Conservation (phyloP, 2,329 filamentous ascomycete genomes). For the Cordyceps cicadae region DNA sequence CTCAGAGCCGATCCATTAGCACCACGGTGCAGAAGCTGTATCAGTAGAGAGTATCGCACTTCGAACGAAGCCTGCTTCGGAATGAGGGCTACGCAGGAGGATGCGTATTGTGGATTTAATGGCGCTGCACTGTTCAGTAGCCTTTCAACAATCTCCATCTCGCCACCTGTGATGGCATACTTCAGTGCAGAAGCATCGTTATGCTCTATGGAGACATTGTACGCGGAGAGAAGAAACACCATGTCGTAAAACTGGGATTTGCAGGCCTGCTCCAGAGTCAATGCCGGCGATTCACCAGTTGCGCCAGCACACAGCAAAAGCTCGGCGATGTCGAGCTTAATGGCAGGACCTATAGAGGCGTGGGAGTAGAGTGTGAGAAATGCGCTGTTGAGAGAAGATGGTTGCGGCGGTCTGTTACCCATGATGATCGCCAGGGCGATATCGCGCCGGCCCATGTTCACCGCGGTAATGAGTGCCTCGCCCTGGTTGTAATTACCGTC, state of each 20-base stretch:
- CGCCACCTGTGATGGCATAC: conserved; percentile 21
- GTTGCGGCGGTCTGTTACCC: conserved; percentile 43
- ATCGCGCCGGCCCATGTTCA: conserved; percentile 42
- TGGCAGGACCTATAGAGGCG: conserved; percentile 36
- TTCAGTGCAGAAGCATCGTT: conserved; percentile 23
- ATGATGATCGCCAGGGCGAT: conserved; percentile 47
- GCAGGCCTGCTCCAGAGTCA: conserved; percentile 41
- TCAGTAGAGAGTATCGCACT: conserved; percentile 36
- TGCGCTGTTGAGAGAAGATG: conserved; percentile 39
- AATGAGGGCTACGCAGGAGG: conserved; percentile 40
- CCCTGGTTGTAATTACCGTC: conserved; percentile 45
- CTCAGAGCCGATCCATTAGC: conserved; percentile 39
- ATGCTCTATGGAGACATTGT: conserved; percentile 48
- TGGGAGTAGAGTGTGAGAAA: conserved; percentile 40
- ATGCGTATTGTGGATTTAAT: conserved; percentile 38
- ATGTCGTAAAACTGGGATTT: conserved; percentile 45
- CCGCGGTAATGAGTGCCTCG: conserved; percentile 43
- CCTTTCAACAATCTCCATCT: conserved; percentile 37
- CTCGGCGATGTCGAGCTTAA: conserved; percentile 45
- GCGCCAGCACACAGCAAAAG: conserved; percentile 51
- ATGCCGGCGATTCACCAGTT: conserved; percentile 40
- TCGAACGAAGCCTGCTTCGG: conserved; percentile 39
- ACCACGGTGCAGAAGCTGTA: conserved; percentile 40
- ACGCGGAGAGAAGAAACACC: conserved; percentile 42
- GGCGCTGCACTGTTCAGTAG: conserved; percentile 37